These are phyloP conservation scores for Macrolepiota albuminosa DNA, from an alignment of 768 basidiomycete species.

Conservation along the genomic window DNA sequence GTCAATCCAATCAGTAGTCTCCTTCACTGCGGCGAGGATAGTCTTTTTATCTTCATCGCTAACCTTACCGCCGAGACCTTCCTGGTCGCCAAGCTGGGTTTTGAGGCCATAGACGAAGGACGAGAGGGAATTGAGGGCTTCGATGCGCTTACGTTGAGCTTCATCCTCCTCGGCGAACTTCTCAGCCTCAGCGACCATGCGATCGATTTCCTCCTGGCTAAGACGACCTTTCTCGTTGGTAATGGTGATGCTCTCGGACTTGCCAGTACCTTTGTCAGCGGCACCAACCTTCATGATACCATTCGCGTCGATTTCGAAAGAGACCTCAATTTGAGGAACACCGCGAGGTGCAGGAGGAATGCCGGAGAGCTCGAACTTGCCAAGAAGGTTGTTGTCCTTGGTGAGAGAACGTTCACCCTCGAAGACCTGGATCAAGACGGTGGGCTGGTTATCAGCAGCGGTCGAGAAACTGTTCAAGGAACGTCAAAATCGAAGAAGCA, in stretches of 20 bases:
- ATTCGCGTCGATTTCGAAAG: constrained; percentile 93
- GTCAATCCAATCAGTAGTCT: constrained; percentile 90
- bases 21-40: constrained; percentile 77
- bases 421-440: constrained; percentile 94
- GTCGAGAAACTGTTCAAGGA: constrained; percentile 55
- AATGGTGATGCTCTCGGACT: constrained; percentile 88
- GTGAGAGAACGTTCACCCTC: constrained; percentile 97
- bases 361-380: constrained; percentile 90
- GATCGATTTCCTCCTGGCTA: constrained; percentile 85
- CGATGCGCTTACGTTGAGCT: constrained; percentile 76
- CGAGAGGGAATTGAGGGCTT: constrained; percentile 78
- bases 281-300: constrained; percentile 95
- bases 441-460: constrained; percentile 89
- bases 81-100: constrained; percentile 78
- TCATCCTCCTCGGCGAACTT: constrained; percentile 72
- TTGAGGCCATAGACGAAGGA: constrained; percentile 85
- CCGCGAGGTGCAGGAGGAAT: constrained; percentile 96
- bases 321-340: constrained; percentile 95
- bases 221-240: constrained; percentile 96
- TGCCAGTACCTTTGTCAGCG: constrained; percentile 91
- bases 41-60: constrained; percentile 80
- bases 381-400: constrained; percentile 98
- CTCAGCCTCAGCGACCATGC: constrained; percentile 94
- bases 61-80: constrained; percentile 89
- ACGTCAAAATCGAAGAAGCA: constrained; percentile 18